A percentile compares a stretch with the other conserved stretches of the same genome.
Evolutionary conservation across 2,329 filamentous ascomycete species (phyloP).

Genomic region (Aspergillus fijiensis): DNA sequence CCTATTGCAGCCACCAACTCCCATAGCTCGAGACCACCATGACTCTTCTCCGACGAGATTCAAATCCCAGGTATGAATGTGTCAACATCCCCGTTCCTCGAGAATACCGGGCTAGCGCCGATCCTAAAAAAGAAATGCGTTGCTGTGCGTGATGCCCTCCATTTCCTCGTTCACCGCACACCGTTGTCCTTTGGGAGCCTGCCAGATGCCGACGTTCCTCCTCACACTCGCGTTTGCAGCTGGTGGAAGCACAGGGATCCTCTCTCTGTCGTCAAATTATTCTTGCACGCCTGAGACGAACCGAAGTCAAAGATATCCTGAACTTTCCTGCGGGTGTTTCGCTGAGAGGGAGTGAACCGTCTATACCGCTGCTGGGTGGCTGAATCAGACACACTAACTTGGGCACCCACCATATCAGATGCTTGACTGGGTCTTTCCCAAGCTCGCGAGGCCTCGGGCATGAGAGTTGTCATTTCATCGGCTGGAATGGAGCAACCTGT

Average conservation of each 20-base stretch:
- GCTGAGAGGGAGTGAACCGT: neutral
- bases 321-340: neutral
- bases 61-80: too few relatives aligned
- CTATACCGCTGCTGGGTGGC: slow-evolving; percentile 1
- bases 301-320: slow-evolving; percentile 1
- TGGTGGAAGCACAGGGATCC: neutral
- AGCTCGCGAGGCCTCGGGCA: neutral
- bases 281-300: neutral
- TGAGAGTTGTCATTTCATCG: neutral
- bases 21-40: neutral
- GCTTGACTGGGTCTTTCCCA: neutral
- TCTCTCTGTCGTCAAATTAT: neutral
- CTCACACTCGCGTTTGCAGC: slow-evolving; percentile 1
- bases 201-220: neutral
- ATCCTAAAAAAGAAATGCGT: neutral
- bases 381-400: neutral
- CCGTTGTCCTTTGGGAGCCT: neutral
- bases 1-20: neutral
- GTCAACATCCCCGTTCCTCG: too few relatives aligned
- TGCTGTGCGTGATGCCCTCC: neutral
- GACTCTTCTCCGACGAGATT: neutral
- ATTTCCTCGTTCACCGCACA: neutral
- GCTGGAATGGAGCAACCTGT: neutral
- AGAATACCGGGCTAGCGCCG: neutral
- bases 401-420: neutral